Percentiles rank a stretch among this genome's conserved stretches.
These are phyloP conservation scores for Brassica hybrid DNA, from an alignment of 441 rosid genomes.

Conservation along the genomic window DNA sequence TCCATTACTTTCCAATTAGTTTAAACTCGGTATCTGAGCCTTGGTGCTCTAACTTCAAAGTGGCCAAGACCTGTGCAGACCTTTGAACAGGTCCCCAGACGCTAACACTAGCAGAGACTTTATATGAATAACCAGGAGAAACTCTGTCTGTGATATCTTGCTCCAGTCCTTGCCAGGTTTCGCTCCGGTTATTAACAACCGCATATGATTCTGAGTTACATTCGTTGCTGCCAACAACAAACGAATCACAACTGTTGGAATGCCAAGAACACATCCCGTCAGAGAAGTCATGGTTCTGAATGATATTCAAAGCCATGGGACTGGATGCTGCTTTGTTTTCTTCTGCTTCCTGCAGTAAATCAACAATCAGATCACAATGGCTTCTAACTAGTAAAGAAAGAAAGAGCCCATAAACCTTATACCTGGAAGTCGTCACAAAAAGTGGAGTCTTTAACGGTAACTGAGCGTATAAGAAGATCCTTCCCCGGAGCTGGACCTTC, in stretches of 20 bases:
- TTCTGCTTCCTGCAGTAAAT: conserved; percentile 28
- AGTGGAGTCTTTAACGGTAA: conserved; percentile 53
- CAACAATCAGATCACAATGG: no score
- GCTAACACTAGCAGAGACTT: conserved; percentile 78
- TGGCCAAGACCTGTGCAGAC: conserved; percentile 68
- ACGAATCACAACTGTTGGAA: conserved; percentile 71
- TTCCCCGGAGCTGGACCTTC: conserved; percentile 94
- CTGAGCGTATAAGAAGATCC: conserved; percentile 77
- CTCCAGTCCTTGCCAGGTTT: conserved; percentile 93
- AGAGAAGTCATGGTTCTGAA: conserved; percentile 79
- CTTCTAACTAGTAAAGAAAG: background rate
- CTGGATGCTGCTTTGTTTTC: background rate
- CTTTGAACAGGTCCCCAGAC: conserved; percentile 53
- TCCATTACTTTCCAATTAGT: conserved; percentile 75
- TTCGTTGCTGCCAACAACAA: conserved; percentile 54
- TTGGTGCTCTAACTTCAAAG: conserved; percentile 64
- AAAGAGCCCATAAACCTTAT: conserved; percentile 25
- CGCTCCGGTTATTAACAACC: conserved; percentile 72
- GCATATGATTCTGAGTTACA: conserved; percentile 50
- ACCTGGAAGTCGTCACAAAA: conserved; percentile 47
- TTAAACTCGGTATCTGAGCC: conserved; percentile 57
- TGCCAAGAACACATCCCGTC: conserved; percentile 72
- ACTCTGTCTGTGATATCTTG: conserved; percentile 79
- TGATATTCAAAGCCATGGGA: conserved; percentile 45
- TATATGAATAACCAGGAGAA: conserved; percentile 59